Conservation (phyloP, 768 basidiomycete species). For the Tylopilus rubrobrunneus region DNA sequence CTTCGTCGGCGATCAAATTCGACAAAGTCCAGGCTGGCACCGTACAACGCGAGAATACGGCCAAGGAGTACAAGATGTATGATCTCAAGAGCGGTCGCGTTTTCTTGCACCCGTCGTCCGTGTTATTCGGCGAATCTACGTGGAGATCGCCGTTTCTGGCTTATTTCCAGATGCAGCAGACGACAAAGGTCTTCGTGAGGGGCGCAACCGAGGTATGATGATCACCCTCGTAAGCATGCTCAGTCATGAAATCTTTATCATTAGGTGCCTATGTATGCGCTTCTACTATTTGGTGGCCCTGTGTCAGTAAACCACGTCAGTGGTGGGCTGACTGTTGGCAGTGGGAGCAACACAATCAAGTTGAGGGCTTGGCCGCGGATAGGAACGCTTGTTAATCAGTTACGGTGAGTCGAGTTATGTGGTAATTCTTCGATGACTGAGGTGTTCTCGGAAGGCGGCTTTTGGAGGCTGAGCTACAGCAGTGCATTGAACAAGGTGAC, state of each 20-base stretch:
- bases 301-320: constrained; percentile 76
- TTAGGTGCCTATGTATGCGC: constrained; percentile 82
- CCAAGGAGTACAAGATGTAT: constrained; percentile 79
- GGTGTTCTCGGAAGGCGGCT: constrained; percentile 46
- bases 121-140: constrained; percentile 65
- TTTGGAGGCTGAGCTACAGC: constrained; percentile 63
- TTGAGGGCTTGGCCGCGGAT: constrained; percentile 87
- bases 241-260: neutral
- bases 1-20: constrained; percentile 71
- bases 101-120: constrained; percentile 80
- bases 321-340: constrained; percentile 68
- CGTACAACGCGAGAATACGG: constrained; percentile 78
- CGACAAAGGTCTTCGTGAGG: constrained; percentile 79
- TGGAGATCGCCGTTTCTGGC: constrained; percentile 80
- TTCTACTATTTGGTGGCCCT: constrained; percentile 80
- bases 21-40: constrained; percentile 83
- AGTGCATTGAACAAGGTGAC: constrained; percentile 50
- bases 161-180: constrained; percentile 80
- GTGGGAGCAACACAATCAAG: constrained; percentile 50
- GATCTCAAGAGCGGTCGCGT: constrained; percentile 63
- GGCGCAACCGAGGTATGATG: constrained; percentile 80
- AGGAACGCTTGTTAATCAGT: constrained; percentile 82
- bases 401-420: constrained; percentile 53
- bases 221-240: neutral
- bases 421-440: neutral